Percentiles rank a stretch among this genome's conserved stretches.
These are phyloP conservation scores for Saccharomycopsis javanensis DNA, from an alignment of 805 yeast genomes.

Conservation along the genomic window DNA sequence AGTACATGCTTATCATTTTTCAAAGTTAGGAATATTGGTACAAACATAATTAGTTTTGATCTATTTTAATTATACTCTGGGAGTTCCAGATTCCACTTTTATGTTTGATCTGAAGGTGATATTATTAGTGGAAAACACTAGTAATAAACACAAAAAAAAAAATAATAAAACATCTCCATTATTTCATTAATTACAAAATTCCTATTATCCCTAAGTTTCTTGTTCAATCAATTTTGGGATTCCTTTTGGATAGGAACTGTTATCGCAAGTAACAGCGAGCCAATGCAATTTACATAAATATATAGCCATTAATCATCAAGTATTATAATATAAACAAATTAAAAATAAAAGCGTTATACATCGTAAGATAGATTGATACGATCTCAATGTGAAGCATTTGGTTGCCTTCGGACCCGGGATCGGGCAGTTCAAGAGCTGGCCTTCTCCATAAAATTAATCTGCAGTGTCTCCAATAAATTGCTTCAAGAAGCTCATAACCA, in stretches of 20 bases:
- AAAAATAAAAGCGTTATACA: no score
- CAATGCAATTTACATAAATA: not conserved
- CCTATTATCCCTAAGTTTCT: constrained; percentile 19
- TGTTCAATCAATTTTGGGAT: constrained; percentile 1
- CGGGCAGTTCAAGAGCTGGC: no score
- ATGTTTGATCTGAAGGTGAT: not conserved
- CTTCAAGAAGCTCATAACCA: no score
- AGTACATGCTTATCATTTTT: not conserved
- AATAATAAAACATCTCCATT: not conserved
- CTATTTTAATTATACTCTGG: not conserved
- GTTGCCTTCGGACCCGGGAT: no score
- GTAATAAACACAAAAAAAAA: not conserved
- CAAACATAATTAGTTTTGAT: no score
- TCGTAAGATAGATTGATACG: no score
- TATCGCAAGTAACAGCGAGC: not conserved
- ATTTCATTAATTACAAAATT: constrained; percentile 2
- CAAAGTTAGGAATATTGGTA: constrained; percentile 6
- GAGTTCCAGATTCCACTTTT: not conserved
- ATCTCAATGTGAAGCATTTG: no score
- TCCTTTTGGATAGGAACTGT: not conserved
- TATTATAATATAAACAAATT: not conserved
- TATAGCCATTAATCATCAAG: not conserved
- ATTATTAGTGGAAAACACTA: no score
- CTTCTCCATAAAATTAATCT: no score
- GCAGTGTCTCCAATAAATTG: no score